A percentile compares a stretch with the other conserved stretches of the same genome.
Evolutionary conservation across 176 grass and related monocot species (phyloP).

Genomic region (Triticum urartu): DNA sequence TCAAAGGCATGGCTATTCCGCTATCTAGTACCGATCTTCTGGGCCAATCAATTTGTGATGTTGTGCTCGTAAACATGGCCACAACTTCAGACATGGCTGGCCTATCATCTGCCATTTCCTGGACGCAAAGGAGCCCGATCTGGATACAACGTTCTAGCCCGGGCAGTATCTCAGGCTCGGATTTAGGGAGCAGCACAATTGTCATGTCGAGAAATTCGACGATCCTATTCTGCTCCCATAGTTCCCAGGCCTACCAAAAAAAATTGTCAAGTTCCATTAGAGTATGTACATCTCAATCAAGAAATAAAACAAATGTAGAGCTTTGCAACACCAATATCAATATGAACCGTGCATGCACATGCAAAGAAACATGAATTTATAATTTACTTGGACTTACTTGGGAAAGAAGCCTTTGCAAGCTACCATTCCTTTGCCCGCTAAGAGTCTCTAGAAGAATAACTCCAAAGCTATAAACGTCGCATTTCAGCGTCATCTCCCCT

Average conservation of each 20-base stretch:
- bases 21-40: background rate
- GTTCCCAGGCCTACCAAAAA: slow-evolving; percentile 36
- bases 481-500: background rate
- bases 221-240: slow-evolving; percentile 23
- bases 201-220: slow-evolving; percentile 20
- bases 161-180: background rate
- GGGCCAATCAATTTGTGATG: background rate
- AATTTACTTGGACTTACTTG: background rate
- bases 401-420: background rate
- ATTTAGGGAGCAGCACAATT: background rate
- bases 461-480: background rate
- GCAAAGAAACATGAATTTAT: background rate
- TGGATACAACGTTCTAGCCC: slow-evolving; percentile 38
- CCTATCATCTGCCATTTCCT: slow-evolving; percentile 31
- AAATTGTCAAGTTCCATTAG: background rate
- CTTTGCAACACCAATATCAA: background rate
- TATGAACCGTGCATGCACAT: background rate
- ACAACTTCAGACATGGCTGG: slow-evolving; percentile 32
- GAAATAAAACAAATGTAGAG: background rate
- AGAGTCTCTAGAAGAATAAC: background rate
- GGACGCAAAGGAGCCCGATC: slow-evolving; percentile 47
- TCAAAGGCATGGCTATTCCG: background rate
- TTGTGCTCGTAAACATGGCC: slow-evolving; percentile 34
- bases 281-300: background rate
- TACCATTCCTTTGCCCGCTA: background rate